Percentiles rank a stretch among this genome's conserved stretches.
phyloP scores from a whole-genome alignment of 164 flowering plant species.

The Akebia trifoliata region DNA sequence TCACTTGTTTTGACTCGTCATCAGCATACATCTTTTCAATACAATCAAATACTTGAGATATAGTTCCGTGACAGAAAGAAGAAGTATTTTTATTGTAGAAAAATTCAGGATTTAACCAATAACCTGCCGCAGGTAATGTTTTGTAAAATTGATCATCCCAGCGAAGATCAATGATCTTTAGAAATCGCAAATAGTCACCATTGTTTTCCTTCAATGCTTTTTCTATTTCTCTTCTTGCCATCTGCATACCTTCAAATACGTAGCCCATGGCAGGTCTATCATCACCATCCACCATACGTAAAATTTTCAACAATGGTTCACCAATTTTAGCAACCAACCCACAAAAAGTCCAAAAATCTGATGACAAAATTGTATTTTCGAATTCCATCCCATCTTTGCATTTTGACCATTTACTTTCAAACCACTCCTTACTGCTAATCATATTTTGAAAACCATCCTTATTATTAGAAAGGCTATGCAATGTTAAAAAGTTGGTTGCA shows the following conservation, averaged over 20 bases:
- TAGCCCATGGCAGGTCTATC: background rate
- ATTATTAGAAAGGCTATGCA: conserved; percentile 4
- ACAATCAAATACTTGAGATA: no score
- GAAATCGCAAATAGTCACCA: background rate
- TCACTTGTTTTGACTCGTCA: background rate
- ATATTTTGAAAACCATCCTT: background rate
- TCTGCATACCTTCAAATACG: background rate
- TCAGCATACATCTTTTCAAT: background rate
- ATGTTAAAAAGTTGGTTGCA: conserved; percentile 2
- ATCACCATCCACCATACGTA: conserved; percentile 4
- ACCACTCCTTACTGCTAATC: no score
- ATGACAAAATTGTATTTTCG: background rate
- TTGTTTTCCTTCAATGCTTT: background rate
- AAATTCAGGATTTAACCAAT: background rate
- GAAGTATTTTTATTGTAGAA: background rate
- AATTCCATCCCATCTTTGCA: background rate
- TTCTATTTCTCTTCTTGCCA: background rate
- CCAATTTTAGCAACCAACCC: background rate
- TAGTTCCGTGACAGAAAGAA: no score
- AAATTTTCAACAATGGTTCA: background rate
- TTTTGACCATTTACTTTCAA: no score
- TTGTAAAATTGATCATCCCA: background rate
- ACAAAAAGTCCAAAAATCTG: background rate
- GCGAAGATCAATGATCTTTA: background rate
- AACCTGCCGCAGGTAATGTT: no score